These are phyloP conservation scores for Nothophytophthora sp. DNA, from an alignment of 352 stramenopile genomes.

Conservation along the genomic window DNA sequence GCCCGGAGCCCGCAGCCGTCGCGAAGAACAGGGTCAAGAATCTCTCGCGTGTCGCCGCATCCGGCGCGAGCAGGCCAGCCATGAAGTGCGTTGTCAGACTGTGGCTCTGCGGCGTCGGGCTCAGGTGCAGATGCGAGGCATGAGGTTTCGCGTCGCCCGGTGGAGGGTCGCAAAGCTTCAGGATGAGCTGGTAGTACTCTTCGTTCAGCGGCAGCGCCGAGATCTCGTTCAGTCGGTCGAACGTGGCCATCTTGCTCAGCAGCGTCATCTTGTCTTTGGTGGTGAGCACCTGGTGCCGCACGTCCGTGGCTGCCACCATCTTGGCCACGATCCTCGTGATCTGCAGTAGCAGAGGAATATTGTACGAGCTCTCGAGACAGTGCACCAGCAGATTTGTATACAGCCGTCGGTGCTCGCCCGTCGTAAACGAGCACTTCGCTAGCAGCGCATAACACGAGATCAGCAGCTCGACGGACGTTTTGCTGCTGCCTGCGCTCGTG, in stretches of 20 bases:
- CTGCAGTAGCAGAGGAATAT: slow-evolving; percentile 81
- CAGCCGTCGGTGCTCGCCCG: slow-evolving; percentile 66
- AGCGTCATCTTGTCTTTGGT: slow-evolving; percentile 90
- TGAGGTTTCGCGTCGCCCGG: slow-evolving; percentile 58
- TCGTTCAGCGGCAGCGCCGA: slow-evolving; percentile 78
- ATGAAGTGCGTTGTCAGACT: slow-evolving; percentile 81
- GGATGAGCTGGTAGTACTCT: slow-evolving; percentile 78
- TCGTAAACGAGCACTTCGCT: slow-evolving; percentile 80
- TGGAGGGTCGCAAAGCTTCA: slow-evolving; percentile 72
- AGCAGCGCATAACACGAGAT: slow-evolving; percentile 79
- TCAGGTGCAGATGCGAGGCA: slow-evolving; percentile 66
- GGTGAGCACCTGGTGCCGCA: slow-evolving; percentile 65
- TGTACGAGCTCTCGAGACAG: slow-evolving; percentile 86
- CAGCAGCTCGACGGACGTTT: slow-evolving; percentile 80
- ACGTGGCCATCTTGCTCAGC: slow-evolving; percentile 84
- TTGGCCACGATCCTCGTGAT: slow-evolving; percentile 80
- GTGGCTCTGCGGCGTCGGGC: slow-evolving; percentile 55
- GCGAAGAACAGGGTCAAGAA: slow-evolving; percentile 80
- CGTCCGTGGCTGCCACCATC: slow-evolving; percentile 52
- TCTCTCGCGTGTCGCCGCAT: slow-evolving; percentile 56
- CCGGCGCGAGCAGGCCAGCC: slow-evolving; percentile 71
- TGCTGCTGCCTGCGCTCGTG: slow-evolving; percentile 25
- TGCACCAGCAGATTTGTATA: slow-evolving; percentile 87
- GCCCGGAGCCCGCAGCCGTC: slow-evolving; percentile 32
- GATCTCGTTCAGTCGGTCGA: slow-evolving; percentile 87